These are phyloP conservation scores for Allomyces macrogynus DNA, from an alignment of 192 early-diverging fungal species.

Conservation along the genomic window DNA sequence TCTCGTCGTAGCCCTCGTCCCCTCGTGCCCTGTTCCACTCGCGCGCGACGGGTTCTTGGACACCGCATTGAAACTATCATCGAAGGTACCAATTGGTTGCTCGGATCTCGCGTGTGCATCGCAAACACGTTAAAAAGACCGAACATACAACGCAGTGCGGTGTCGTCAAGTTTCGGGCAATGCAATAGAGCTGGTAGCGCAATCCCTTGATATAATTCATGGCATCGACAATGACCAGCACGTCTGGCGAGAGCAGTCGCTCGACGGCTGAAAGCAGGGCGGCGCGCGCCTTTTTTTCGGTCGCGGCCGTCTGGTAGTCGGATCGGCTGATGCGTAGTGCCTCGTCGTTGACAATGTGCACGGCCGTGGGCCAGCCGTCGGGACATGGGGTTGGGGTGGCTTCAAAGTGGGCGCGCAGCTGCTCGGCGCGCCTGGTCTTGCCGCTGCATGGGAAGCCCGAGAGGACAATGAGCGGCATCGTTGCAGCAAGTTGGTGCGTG, in stretches of 20 bases:
- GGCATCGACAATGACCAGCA: constrained; percentile 77
- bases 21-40: too few relatives aligned
- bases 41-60: too few relatives aligned
- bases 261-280: constrained; percentile 76
- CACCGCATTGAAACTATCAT: too few relatives aligned
- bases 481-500: too few relatives aligned
- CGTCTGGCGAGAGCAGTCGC: constrained; percentile 56
- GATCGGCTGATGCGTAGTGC: constrained; percentile 31
- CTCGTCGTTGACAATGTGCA: constrained; percentile 66
- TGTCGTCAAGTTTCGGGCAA: constrained; percentile 65
- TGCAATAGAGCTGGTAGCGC: constrained; percentile 87
- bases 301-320: constrained; percentile 33
- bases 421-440: constrained; percentile 59
- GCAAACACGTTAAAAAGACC: too few relatives aligned
- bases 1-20: too few relatives aligned
- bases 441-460: constrained; percentile 76
- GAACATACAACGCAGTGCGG: constrained; percentile 56
- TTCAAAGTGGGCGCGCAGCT: constrained; percentile 40
- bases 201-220: constrained; percentile 99
- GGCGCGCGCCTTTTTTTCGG: constrained; percentile 81
- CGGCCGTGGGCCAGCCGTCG: constrained; percentile 12
- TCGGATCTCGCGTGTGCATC: too few relatives aligned
- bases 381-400: background rate
- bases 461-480: constrained; percentile 74
- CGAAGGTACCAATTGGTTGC: too few relatives aligned